Conservation (phyloP, 495 filamentous ascomycete species). For the Hypoxylon fragiforme region DNA sequence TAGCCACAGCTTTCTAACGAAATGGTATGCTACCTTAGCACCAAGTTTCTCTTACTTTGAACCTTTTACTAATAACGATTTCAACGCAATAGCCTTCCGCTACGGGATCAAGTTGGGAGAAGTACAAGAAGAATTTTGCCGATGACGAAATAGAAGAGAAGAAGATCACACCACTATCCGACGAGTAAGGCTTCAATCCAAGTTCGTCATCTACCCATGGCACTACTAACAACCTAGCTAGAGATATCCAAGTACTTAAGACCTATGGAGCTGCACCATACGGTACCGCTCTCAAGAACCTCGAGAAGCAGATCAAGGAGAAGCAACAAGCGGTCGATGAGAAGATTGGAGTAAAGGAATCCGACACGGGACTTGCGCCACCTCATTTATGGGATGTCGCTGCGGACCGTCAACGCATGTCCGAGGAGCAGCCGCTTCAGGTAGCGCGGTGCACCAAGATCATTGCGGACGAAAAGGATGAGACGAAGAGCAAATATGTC, state of each 20-base stretch:
- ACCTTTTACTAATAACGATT: slow-evolving; percentile 22
- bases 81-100: slow-evolving; percentile 89
- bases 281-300: slow-evolving; percentile 85
- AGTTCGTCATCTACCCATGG: slow-evolving; percentile 9
- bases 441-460: slow-evolving; percentile 99
- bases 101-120: slow-evolving; percentile 94
- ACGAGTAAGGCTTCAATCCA: slow-evolving; percentile 71
- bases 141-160: slow-evolving; percentile 98
- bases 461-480: slow-evolving; percentile 94
- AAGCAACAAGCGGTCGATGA: slow-evolving; percentile 95
- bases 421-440: slow-evolving; percentile 95
- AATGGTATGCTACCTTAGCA: slow-evolving; percentile 29
- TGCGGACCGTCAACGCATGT: slow-evolving; percentile 96
- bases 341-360: slow-evolving; percentile 92
- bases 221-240: slow-evolving; percentile 49
- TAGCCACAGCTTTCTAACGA: slow-evolving; percentile 10
- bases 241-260: slow-evolving; percentile 98
- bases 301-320: slow-evolving; percentile 98
- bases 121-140: slow-evolving; percentile 93
- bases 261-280: slow-evolving; percentile 98
- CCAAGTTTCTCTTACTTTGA: slow-evolving; percentile 1
- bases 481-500: slow-evolving; percentile 99
- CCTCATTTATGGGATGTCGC: slow-evolving; percentile 99
- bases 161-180: slow-evolving; percentile 95
- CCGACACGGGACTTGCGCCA: slow-evolving; percentile 95